phyloP scores from a whole-genome alignment of 139 green algal genomes.

The Chlorella sorokiniana region DNA sequence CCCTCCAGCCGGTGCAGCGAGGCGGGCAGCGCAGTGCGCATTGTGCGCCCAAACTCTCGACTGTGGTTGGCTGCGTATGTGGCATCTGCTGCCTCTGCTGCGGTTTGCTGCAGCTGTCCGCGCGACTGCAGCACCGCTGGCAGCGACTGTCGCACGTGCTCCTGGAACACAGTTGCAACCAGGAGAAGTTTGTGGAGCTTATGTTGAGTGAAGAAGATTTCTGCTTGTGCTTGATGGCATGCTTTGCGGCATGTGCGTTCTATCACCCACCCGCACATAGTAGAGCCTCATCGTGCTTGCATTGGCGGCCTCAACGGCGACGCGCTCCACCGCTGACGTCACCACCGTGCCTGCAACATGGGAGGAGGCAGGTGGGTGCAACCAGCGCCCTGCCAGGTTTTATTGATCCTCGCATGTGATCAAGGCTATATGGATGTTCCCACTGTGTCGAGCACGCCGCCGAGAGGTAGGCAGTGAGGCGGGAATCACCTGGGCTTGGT shows the following conservation, averaged over 20 bases:
- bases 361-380: background rate
- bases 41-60: background rate
- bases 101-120: background rate
- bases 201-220: no score
- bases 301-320: slow-evolving; percentile 4
- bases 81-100: background rate
- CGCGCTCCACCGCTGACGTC: background rate
- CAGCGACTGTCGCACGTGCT: slow-evolving; percentile 22
- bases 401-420: no score
- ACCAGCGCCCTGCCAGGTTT: background rate
- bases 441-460: background rate
- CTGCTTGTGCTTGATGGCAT: background rate
- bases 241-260: no score
- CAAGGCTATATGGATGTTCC: no score
- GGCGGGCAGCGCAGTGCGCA: slow-evolving; percentile 1
- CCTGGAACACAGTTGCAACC: background rate
- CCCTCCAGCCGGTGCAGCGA: slow-evolving; percentile 26
- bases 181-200: no score
- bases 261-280: background rate
- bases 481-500: no score
- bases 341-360: background rate
- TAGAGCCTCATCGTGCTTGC: background rate
- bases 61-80: slow-evolving; percentile 11
- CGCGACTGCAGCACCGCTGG: background rate
- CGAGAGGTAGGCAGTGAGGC: no score